phyloP scores from a whole-genome alignment of 345 rosid species.

The Gossypium stocksii region DNA sequence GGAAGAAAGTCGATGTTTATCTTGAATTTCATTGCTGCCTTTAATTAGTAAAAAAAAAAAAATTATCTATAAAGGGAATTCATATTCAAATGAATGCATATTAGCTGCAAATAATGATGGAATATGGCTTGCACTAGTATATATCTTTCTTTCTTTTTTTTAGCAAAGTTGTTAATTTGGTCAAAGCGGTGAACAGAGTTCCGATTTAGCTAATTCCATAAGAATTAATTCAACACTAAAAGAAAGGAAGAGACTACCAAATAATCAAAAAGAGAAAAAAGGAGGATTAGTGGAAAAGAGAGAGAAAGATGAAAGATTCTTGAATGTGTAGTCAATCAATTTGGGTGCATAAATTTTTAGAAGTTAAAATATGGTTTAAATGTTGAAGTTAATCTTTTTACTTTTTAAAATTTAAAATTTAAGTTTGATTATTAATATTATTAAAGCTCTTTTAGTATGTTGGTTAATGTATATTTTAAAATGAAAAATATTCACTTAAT shows the following conservation, averaged over 20 bases:
- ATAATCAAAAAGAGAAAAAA: neutral
- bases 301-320: neutral
- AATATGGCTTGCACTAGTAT: neutral
- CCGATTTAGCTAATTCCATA: neutral
- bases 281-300: neutral
- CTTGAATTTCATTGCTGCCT: slow-evolving; percentile 10
- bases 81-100: neutral
- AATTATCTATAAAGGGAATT: neutral
- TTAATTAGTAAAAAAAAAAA: neutral
- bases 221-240: neutral
- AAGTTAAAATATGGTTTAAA: no score
- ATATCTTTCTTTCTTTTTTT: neutral
- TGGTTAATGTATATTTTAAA: no score
- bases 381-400: no score
- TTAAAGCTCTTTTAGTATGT: no score
- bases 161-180: neutral
- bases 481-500: no score
- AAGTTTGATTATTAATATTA: no score
- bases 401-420: no score
- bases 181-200: neutral
- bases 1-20: slow-evolving; percentile 2
- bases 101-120: neutral
- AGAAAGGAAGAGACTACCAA: neutral
- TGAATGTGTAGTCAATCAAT: slow-evolving; percentile 13
- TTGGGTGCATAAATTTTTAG: slow-evolving; percentile 3